Percentiles rank a stretch among this genome's conserved stretches.
phyloP scores from a whole-genome alignment of 768 basidiomycete genomes.

The Sutorius australiensis region DNA sequence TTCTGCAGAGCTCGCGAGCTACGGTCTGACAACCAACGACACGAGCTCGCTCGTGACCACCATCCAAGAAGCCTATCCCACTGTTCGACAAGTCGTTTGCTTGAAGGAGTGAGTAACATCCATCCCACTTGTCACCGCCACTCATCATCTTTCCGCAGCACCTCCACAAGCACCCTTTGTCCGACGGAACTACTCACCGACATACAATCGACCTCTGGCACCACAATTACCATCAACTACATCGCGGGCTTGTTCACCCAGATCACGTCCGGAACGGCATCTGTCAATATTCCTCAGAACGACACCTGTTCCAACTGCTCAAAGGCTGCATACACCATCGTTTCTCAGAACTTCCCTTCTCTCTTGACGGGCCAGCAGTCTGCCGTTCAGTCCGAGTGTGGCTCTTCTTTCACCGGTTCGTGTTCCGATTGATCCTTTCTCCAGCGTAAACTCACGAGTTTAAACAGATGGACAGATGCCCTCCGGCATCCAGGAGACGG shows the following conservation, averaged over 20 bases:
- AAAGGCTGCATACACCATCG: constrained; percentile 48
- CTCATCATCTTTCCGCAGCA: constrained; percentile 20
- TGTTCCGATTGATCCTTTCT: neutral
- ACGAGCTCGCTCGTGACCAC: constrained; percentile 29
- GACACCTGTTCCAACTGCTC: constrained; percentile 51
- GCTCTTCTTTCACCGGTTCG: constrained; percentile 51
- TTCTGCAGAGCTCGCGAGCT: constrained; percentile 33
- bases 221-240: constrained; percentile 20
- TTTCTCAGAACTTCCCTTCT: constrained; percentile 35
- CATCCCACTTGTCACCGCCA: neutral
- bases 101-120: constrained; percentile 58
- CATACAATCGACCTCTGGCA: constrained; percentile 37
- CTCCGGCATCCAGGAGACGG: constrained; percentile 20
- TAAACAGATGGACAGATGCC: constrained; percentile 31
- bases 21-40: constrained; percentile 19
- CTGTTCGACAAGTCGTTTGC: constrained; percentile 53
- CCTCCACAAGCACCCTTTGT: constrained; percentile 46
- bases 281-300: constrained; percentile 29
- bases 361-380: constrained; percentile 29
- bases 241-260: constrained; percentile 12
- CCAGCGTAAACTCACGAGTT: constrained; percentile 1
- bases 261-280: constrained; percentile 1
- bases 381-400: constrained; percentile 38
- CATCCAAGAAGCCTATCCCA: constrained; percentile 56
- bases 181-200: constrained; percentile 52